Conservation (phyloP, 805 yeast species). For the Candida methanosorbosa region DNA sequence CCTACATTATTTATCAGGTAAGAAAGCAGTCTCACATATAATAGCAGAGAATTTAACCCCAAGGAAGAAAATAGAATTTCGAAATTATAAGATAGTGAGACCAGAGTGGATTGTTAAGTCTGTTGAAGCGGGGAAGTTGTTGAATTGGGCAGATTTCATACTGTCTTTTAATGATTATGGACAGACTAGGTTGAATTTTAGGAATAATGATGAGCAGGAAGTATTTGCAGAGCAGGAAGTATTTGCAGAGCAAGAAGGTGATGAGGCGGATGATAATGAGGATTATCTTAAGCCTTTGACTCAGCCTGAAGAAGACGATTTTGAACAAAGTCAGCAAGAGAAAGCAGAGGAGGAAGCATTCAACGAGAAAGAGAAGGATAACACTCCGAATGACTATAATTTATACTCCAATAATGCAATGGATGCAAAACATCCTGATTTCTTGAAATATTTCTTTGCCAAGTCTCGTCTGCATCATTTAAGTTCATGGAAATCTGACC, state of each 20-base stretch:
- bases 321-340: constrained; percentile 2
- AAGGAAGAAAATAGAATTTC: constrained; percentile 56
- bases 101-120: constrained; percentile 80
- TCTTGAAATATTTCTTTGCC: constrained; percentile 61
- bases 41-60: constrained; percentile 76
- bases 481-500: constrained; percentile 76
- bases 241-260: background rate
- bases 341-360: constrained; percentile 2
- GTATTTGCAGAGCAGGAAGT: too few species aligned
- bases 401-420: constrained; percentile 2
- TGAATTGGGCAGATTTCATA: constrained; percentile 67
- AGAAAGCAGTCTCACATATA: constrained; percentile 75
- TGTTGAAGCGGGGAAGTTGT: constrained; percentile 33
- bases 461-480: constrained; percentile 84
- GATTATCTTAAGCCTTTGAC: constrained; percentile 7
- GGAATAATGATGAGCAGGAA: constrained; percentile 1
- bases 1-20: constrained; percentile 57
- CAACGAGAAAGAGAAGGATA: constrained; percentile 1
- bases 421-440: constrained; percentile 73
- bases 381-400: background rate
- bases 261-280: background rate
- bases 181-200: constrained; percentile 34
- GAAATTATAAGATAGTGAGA: constrained; percentile 62
- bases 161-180: constrained; percentile 45
- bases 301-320: constrained; percentile 3